phyloP scores from a whole-genome alignment of 2,329 filamentous ascomycete species.

The Epichloe gansuensis region DNA sequence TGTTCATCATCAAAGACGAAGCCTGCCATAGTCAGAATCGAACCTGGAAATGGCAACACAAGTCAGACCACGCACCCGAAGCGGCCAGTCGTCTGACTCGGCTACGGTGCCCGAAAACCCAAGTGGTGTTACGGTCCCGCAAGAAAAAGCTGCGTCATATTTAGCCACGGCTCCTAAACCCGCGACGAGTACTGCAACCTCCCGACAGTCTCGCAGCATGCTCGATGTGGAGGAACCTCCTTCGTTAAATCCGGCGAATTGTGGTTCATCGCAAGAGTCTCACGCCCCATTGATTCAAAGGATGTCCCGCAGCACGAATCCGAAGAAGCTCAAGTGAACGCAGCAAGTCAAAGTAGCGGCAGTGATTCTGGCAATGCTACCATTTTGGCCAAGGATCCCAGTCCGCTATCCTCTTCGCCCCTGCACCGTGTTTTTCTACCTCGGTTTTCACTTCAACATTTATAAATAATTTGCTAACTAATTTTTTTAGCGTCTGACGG shows the following conservation, averaged over 20 bases:
- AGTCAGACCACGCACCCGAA: slow-evolving; percentile 33
- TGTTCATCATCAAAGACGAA: neutral
- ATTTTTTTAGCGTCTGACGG: slow-evolving; percentile 31
- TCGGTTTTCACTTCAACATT: slow-evolving; percentile 2
- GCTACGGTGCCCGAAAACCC: slow-evolving; percentile 20
- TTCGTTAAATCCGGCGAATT: slow-evolving; percentile 29
- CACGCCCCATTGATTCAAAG: slow-evolving; percentile 20
- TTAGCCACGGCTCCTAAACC: slow-evolving; percentile 5
- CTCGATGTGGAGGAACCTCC: slow-evolving; percentile 38
- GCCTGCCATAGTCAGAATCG: slow-evolving; percentile 18
- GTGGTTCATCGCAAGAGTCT: slow-evolving; percentile 36
- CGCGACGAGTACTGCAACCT: slow-evolving; percentile 8
- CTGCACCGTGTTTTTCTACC: slow-evolving; percentile 7
- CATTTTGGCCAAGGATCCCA: neutral
- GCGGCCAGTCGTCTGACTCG: slow-evolving; percentile 25
- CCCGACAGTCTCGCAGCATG: slow-evolving; percentile 38
- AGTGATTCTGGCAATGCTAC: neutral
- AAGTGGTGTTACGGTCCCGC: slow-evolving; percentile 16
- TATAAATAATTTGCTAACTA: slow-evolving; percentile 3
- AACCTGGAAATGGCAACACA: slow-evolving; percentile 31
- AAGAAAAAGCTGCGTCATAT: slow-evolving; percentile 7
- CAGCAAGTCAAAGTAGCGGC: neutral
- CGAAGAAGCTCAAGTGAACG: neutral
- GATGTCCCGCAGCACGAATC: slow-evolving; percentile 2
- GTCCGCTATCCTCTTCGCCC: slow-evolving; percentile 20